phyloP scores from a whole-genome alignment of 179 eudicot genomes.

The Sideroxylon spinosum region DNA sequence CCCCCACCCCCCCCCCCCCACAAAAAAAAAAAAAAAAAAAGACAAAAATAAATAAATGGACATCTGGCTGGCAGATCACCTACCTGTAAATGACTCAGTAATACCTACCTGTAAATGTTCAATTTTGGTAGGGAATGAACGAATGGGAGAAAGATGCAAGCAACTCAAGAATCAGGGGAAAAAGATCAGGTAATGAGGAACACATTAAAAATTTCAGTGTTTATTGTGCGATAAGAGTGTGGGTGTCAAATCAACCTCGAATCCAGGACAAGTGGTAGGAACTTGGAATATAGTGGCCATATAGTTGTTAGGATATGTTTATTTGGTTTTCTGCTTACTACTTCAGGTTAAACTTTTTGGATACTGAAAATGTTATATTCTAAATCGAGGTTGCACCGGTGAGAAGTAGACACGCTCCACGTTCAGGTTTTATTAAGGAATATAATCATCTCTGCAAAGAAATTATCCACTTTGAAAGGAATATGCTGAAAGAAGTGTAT shows the following conservation, averaged over 20 bases:
- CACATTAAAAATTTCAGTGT: too few relatives aligned
- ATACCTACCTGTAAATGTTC: too few relatives aligned
- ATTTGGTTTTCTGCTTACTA: not conserved
- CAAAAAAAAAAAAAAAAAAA: not conserved
- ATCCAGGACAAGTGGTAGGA: not conserved
- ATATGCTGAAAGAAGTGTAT: not conserved
- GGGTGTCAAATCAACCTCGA: not conserved
- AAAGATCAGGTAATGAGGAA: too few relatives aligned
- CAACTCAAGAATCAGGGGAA: too few relatives aligned
- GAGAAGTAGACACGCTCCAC: not conserved
- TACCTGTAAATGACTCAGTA: too few relatives aligned
- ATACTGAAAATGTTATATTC: not conserved
- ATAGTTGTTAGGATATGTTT: not conserved
- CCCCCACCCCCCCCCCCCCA: not conserved
- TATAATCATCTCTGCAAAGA: not conserved
- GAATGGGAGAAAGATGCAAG: too few relatives aligned
- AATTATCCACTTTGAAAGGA: not conserved
- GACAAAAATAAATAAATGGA: too few relatives aligned
- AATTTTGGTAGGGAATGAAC: too few relatives aligned
- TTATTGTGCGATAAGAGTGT: not conserved
- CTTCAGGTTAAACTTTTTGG: not conserved
- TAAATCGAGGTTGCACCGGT: not conserved
- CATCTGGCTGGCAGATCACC: too few relatives aligned
- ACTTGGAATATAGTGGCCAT: not conserved
- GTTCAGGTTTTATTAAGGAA: not conserved